Conservation (phyloP, 352 stramenopile species). For the Lagenidium giganteum region DNA sequence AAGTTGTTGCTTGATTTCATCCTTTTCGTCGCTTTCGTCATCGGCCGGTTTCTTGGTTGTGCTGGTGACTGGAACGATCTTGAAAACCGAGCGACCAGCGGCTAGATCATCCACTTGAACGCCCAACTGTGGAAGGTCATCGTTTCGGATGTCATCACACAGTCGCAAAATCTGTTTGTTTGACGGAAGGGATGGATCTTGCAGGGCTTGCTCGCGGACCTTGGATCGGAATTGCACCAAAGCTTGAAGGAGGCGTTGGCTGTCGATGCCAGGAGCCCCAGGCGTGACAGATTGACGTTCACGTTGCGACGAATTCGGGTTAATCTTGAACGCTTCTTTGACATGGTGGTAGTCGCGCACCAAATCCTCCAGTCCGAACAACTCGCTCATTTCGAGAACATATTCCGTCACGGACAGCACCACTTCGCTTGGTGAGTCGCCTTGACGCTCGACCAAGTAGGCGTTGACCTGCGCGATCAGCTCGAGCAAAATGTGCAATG, state of each 20-base stretch:
- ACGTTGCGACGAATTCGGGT: constrained; percentile 4
- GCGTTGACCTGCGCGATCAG: constrained; percentile 59
- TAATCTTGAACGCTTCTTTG: constrained; percentile 14
- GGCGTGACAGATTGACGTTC: constrained; percentile 1
- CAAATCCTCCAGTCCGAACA: constrained; percentile 62
- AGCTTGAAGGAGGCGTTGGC: constrained; percentile 34
- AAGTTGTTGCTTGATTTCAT: constrained; percentile 5
- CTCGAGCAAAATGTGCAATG: constrained; percentile 59
- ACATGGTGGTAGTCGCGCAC: constrained; percentile 48
- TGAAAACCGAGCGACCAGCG: constrained; percentile 54
- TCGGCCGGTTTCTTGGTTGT: constrained; percentile 30
- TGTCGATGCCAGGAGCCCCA: background rate
- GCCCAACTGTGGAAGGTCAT: constrained; percentile 43
- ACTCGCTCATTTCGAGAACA: constrained; percentile 59
- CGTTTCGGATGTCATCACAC: constrained; percentile 59
- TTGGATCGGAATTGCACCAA: constrained; percentile 60
- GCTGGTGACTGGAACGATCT: too few relatives aligned
- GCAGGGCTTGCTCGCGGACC: constrained; percentile 51
- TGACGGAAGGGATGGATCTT: constrained; percentile 28
- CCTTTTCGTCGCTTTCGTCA: constrained; percentile 5
- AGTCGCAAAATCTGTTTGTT: constrained; percentile 45
- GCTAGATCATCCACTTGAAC: constrained; percentile 69
- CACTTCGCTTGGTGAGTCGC: constrained; percentile 43
- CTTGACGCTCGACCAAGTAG: constrained; percentile 40
- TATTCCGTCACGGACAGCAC: constrained; percentile 47